These are phyloP conservation scores for Colletotrichum sansevieriae DNA, from an alignment of 2,329 filamentous ascomycete genomes.

Conservation along the genomic window DNA sequence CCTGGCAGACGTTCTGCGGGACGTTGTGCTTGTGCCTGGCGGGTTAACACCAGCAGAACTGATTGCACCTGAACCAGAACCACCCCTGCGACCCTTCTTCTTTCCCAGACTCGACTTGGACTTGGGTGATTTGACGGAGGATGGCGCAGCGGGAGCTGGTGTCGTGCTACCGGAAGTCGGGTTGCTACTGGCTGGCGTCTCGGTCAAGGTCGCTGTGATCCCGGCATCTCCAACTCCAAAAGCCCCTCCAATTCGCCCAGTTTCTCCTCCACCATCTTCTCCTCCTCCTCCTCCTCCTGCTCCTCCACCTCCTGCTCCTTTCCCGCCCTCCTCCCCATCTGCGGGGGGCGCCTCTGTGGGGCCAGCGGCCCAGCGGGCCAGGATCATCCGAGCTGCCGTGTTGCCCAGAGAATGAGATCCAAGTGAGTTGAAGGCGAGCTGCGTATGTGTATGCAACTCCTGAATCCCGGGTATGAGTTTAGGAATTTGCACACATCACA, in stretches of 20 bases:
- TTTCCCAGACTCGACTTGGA: constrained; percentile 37
- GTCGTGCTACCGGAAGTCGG: constrained; percentile 22
- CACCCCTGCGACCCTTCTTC: constrained; percentile 37
- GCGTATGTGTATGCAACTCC: neutral
- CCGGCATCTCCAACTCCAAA: constrained; percentile 33
- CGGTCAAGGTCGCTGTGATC: constrained; percentile 35
- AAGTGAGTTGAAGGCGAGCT: neutral
- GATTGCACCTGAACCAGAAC: constrained; percentile 15
- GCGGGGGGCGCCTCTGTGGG: constrained; percentile 41
- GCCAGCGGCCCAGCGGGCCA: constrained; percentile 43
- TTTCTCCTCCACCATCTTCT: neutral
- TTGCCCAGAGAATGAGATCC: constrained; percentile 24
- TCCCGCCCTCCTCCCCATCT: constrained; percentile 27
- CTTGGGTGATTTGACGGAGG: constrained; percentile 22
- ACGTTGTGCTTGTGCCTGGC: neutral
- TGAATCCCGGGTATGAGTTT: neutral
- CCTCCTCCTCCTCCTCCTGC: neutral
- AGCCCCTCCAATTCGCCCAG: constrained; percentile 4
- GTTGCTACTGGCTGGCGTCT: constrained; percentile 19
- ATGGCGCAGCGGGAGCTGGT: constrained; percentile 23
- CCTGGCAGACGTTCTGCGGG: constrained; percentile 37
- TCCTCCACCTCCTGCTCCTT: constrained; percentile 6
- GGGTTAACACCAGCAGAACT: constrained; percentile 6
- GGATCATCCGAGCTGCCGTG: constrained; percentile 42
- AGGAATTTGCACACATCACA: neutral